phyloP scores from a whole-genome alignment of 2,329 filamentous ascomycete species.

The Trichoderma lentiforme region DNA sequence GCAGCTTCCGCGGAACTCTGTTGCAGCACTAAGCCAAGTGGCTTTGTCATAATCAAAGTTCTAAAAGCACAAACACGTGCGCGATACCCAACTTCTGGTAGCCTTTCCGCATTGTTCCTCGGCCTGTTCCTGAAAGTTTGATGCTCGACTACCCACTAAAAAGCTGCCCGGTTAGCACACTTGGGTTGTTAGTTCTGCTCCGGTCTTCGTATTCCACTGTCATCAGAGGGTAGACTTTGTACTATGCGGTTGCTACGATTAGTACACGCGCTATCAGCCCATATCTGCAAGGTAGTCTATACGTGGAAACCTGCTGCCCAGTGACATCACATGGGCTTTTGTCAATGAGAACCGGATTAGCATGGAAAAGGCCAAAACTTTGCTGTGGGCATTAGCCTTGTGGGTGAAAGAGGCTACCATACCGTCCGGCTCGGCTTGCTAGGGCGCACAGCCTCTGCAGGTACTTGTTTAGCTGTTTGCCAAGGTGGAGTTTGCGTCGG shows the following conservation, averaged over 20 bases:
- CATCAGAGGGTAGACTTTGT: neutral
- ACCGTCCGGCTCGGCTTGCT: constrained; percentile 2
- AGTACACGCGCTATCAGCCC: neutral
- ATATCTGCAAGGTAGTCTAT: neutral
- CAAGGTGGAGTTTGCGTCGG: neutral
- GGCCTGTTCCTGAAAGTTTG: constrained; percentile 16
- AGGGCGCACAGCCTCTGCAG: constrained; percentile 12
- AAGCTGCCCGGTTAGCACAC: neutral
- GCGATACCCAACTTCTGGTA: neutral
- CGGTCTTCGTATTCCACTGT: neutral
- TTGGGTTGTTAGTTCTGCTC: neutral
- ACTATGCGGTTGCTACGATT: neutral
- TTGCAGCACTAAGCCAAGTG: neutral
- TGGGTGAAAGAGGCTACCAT: neutral
- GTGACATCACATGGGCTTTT: neutral
- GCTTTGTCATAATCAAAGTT: neutral
- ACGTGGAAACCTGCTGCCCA: neutral
- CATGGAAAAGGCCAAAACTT: neutral
- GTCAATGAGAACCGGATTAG: neutral
- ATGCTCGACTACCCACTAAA: constrained; percentile 7
- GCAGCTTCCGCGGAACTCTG: constrained; percentile 3
- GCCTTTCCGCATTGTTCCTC: constrained; percentile 5
- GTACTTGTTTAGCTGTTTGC: neutral
- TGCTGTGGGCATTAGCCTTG: neutral
- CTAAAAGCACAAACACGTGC: constrained; percentile 4